phyloP scores from a whole-genome alignment of 164 flowering plant species.

The Berberis thunbergii region DNA sequence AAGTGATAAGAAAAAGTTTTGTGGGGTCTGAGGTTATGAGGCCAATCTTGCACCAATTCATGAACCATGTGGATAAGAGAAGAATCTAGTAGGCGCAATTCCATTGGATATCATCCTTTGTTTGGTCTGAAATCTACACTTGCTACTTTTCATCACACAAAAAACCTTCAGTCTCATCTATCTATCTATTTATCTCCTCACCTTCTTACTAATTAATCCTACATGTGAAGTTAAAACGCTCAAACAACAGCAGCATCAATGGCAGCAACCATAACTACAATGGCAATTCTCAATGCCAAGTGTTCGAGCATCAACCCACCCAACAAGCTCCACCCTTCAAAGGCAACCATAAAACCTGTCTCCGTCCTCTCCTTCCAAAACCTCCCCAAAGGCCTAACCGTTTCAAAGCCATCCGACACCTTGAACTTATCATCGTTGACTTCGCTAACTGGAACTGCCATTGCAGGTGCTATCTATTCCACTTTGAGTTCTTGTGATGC shows the following conservation, averaged over 20 bases:
- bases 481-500: constrained; percentile 51
- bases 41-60: constrained; percentile 12
- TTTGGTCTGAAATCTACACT: constrained; percentile 4
- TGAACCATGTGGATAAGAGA: constrained; percentile 20
- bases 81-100: constrained; percentile 20
- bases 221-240: background rate
- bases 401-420: constrained; percentile 15
- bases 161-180: background rate
- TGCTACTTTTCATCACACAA: constrained; percentile 3
- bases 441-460: constrained; percentile 33
- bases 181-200: background rate
- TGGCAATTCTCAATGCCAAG: constrained; percentile 47
- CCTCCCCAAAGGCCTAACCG: constrained; percentile 47
- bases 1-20: constrained; percentile 21
- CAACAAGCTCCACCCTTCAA: constrained; percentile 23
- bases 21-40: constrained; percentile 13
- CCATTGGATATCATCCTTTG: constrained; percentile 16
- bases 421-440: constrained; percentile 9
- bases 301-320: constrained; percentile 31
- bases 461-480: constrained; percentile 57
- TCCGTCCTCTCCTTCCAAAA: constrained; percentile 44
- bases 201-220: background rate
- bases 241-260: constrained; percentile 4
- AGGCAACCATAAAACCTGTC: constrained; percentile 33
- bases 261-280: constrained; percentile 37